Base-by-base conservation (phyloP, 2,329 filamentous ascomycete species). In the Claviceps fusiformis region DNA sequence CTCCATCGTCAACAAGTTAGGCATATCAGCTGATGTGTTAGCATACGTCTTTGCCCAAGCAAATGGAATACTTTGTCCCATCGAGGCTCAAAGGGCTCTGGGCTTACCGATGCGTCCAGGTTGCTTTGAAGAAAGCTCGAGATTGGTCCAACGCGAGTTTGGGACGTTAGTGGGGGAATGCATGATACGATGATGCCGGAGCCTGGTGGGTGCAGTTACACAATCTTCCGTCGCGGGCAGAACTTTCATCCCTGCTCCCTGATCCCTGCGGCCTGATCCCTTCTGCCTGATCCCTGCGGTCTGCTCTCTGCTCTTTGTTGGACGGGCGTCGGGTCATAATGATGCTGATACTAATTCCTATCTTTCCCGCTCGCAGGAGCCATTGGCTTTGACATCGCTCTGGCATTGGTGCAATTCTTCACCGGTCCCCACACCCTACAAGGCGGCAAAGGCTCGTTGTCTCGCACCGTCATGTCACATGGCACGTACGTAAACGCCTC, bases 401-500 rank as follows among this genome's bases (percentile, higher is more conserved):
- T 55, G 50, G 50, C 48, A 60, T 59, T 62, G 57, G 58, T 52
- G 54, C 49, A 44, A 50, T 33, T 45, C 37, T 53, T 62, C 61
- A 63, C 62, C 62, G 62, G 60, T 62, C 60, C 59, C 61, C 61
- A 56, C 60, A 57, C 44, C 45, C 27, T 41, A 49, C 47, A 49
- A 27, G 43, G 48, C 29, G 29, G 52, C 47, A 54, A 51, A 52
- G 46, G 46, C 27, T 50, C 41, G 19, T 52, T 55, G 56, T 50
- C 50, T 57, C 44, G 35, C 49, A 54, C n/a, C 31, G 27, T 55
- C 54, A 55, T 39, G 52, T 57, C 53, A 57, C 56, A 55, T 55
- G 56, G 46, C 53, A 37, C 27, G 50, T 41, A 29, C 6, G 52
- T 33, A 48, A 29, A 27, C 50, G 48, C 43, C 50, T 50, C 41